phyloP scores from a whole-genome alignment of 495 filamentous ascomycete species.

The Podospora australis region DNA sequence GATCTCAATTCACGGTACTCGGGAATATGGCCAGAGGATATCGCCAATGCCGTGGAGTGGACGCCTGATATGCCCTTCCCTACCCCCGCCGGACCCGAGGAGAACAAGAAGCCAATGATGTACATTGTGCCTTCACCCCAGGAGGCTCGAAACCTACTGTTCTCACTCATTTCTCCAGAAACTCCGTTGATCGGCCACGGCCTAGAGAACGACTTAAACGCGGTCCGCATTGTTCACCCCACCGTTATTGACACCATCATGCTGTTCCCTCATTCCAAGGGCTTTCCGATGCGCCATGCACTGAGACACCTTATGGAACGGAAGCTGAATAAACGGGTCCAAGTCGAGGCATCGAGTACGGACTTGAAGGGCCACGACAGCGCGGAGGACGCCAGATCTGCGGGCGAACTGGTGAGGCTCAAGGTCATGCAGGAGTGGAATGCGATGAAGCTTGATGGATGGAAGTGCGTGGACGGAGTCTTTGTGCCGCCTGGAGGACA shows the following conservation, averaged over 20 bases:
- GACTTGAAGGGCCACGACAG: constrained; percentile 66
- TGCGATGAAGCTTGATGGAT: constrained; percentile 55
- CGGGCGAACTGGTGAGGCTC: constrained; percentile 74
- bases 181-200: constrained; percentile 90
- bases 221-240: constrained; percentile 73
- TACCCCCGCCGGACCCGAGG: constrained; percentile 2
- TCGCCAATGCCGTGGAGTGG: constrained; percentile 60
- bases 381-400: constrained; percentile 79
- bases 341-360: constrained; percentile 49
- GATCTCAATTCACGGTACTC: constrained; percentile 90
- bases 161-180: constrained; percentile 58
- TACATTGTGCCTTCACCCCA: constrained; percentile 64
- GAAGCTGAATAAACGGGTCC: constrained; percentile 67
- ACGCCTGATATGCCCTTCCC: constrained; percentile 16
- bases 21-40: constrained; percentile 70
- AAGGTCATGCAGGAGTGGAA: constrained; percentile 62
- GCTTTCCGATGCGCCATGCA: constrained; percentile 68
- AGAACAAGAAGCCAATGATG: constrained; percentile 33
- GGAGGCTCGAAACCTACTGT: constrained; percentile 65
- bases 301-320: constrained; percentile 62
- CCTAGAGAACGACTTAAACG: constrained; percentile 90
- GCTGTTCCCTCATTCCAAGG: constrained; percentile 68
- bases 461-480: constrained; percentile 44
- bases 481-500: constrained; percentile 40
- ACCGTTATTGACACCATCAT: constrained; percentile 81